Evolutionary conservation across 805 yeast species (phyloP).

Genomic region (Priceomyces castillae): DNA sequence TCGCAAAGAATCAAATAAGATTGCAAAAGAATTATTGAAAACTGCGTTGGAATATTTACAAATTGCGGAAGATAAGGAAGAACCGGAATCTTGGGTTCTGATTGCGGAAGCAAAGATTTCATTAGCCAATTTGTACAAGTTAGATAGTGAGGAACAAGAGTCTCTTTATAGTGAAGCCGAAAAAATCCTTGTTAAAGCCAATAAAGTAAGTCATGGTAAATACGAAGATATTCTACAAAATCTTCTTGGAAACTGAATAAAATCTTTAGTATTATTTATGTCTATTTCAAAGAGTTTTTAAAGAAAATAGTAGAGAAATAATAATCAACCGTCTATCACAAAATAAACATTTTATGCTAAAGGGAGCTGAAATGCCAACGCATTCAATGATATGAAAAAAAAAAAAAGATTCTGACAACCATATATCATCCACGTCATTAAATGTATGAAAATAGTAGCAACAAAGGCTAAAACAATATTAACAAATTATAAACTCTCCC

Average conservation of each 20-base stretch:
- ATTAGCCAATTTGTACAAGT: constrained; percentile 68
- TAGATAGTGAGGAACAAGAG: constrained; percentile 68
- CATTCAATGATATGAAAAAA: background rate
- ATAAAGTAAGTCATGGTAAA: constrained; percentile 76
- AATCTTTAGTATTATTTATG: background rate
- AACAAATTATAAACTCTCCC: background rate
- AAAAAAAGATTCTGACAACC: background rate
- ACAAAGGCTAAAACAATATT: background rate
- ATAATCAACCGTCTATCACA: constrained; percentile 1
- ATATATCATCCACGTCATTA: too few relatives aligned
- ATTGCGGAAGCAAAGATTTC: constrained; percentile 84
- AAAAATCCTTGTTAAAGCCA: constrained; percentile 62
- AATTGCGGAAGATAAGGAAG: constrained; percentile 63
- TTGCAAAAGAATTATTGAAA: constrained; percentile 46
- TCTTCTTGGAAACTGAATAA: constrained; percentile 19
- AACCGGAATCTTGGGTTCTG: constrained; percentile 78
- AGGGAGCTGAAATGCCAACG: background rate
- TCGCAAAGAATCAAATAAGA: constrained; percentile 43
- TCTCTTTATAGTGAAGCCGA: constrained; percentile 68
- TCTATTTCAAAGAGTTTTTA: too few relatives aligned
- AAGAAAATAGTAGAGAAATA: background rate
- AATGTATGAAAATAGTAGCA: too few relatives aligned
- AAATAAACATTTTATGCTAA: background rate
- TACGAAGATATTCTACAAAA: constrained; percentile 63
- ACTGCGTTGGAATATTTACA: constrained; percentile 58